These are phyloP conservation scores for Cladobotryum protrusum DNA, from an alignment of 2,329 filamentous ascomycete species.

Conservation along the genomic window DNA sequence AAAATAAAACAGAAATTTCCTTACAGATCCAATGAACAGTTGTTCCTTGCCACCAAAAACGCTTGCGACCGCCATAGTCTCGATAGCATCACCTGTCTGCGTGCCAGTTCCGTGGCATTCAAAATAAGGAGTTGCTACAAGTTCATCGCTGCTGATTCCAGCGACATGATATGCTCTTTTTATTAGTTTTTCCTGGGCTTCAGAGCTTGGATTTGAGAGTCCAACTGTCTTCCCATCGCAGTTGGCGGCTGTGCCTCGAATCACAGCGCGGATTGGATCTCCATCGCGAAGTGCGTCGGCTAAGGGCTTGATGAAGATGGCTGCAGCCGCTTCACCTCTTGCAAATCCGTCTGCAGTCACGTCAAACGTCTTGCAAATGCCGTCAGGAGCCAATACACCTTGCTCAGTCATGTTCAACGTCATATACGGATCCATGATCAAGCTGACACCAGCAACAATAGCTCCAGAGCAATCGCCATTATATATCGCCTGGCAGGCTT, in stretches of 20 bases:
- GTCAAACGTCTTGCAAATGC: neutral
- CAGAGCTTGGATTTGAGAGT: neutral
- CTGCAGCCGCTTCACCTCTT: constrained; percentile 33
- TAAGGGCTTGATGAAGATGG: constrained; percentile 38
- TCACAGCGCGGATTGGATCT: constrained; percentile 32
- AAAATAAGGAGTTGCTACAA: neutral
- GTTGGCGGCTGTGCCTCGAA: constrained; percentile 27
- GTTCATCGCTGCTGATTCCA: neutral
- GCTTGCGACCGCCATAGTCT: constrained; percentile 28
- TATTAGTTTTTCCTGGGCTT: neutral
- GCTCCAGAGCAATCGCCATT: neutral
- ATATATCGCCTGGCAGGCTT: constrained; percentile 4
- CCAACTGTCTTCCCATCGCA: constrained; percentile 29
- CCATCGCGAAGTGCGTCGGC: constrained; percentile 37
- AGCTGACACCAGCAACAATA: constrained; percentile 27
- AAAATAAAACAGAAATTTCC: no score
- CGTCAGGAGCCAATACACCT: neutral
- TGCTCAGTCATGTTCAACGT: neutral
- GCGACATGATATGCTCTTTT: neutral
- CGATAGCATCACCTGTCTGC: constrained; percentile 34
- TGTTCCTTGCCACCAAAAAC: constrained; percentile 22
- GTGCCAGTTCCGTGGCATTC: constrained; percentile 42
- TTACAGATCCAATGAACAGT: constrained; percentile 21
- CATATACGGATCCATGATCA: constrained; percentile 22
- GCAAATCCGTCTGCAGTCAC: constrained; percentile 21